Evolutionary conservation across 805 yeast genomes (phyloP).

Genomic region (Torulaspora quercuum): DNA sequence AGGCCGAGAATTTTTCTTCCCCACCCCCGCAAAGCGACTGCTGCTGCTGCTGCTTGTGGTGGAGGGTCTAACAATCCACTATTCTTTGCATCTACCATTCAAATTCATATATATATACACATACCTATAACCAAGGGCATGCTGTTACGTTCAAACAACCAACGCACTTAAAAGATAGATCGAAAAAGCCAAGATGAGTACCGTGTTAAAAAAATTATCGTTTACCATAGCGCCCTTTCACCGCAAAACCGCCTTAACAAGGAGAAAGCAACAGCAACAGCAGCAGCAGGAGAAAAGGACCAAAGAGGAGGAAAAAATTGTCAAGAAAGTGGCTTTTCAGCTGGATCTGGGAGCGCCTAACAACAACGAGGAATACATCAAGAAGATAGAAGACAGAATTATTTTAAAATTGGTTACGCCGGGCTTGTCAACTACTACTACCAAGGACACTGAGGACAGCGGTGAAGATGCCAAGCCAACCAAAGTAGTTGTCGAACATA

Average conservation of each 20-base stretch:
- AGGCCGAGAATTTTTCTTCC: too few species aligned
- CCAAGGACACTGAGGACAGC: slow-evolving; percentile 2
- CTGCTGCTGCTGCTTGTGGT: too few species aligned
- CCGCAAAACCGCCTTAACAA: not conserved
- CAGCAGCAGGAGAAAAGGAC: too few species aligned
- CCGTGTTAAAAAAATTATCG: slow-evolving; percentile 8
- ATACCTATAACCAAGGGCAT: too few species aligned
- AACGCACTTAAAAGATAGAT: too few species aligned
- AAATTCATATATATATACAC: too few species aligned
- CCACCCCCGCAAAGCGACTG: too few species aligned
- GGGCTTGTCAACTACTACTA: slow-evolving; percentile 1
- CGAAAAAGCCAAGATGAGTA: slow-evolving; percentile 8
- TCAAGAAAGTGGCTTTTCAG: slow-evolving; percentile 1
- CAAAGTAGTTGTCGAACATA: slow-evolving; percentile 5
- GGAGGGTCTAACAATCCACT: too few species aligned
- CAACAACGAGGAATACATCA: slow-evolving; percentile 10
- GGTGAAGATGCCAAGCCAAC: slow-evolving; percentile 1
- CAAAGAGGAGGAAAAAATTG: slow-evolving; percentile 1
- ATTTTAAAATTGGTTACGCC: slow-evolving; percentile 9
- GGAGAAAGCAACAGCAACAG: not conserved
- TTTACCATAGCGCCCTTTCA: slow-evolving; percentile 4
- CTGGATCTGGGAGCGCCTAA: slow-evolving; percentile 12
- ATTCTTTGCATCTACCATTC: too few species aligned
- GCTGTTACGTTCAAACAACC: too few species aligned
- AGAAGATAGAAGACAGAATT: slow-evolving; percentile 11